A percentile compares a stretch with the other conserved stretches of the same genome.
These are phyloP conservation scores for Xylaria hypoxylon DNA, from an alignment of 2,329 filamentous ascomycete species.

Conservation along the genomic window DNA sequence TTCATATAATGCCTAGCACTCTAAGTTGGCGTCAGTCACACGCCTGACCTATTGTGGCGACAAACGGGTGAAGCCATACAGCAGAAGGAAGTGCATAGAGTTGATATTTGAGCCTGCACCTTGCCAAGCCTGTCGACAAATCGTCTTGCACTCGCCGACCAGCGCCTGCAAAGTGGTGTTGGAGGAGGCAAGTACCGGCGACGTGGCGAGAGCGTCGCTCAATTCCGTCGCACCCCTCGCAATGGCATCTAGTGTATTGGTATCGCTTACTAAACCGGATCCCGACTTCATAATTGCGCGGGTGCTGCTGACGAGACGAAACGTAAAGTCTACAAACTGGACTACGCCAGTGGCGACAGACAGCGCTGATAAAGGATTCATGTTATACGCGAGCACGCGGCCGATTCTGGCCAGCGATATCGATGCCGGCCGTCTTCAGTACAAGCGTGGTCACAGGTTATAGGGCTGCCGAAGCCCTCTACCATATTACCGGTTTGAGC, in stretches of 20 bases:
- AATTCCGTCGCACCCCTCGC: slow-evolving; percentile 13
- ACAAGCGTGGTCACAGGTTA: neutral
- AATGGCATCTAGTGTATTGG: slow-evolving; percentile 20
- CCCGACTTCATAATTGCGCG: slow-evolving; percentile 14
- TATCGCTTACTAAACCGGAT: slow-evolving; percentile 8
- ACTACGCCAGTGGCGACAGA: slow-evolving; percentile 13
- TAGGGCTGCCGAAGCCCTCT: neutral
- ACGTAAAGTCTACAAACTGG: slow-evolving; percentile 22
- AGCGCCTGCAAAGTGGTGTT: slow-evolving; percentile 19
- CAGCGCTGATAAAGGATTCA: slow-evolving; percentile 23
- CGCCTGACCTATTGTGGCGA: neutral
- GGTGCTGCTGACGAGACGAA: slow-evolving; percentile 18
- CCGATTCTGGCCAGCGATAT: neutral
- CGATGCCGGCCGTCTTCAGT: neutral
- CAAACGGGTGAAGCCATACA: slow-evolving; percentile 4
- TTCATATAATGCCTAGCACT: slow-evolving; percentile 14
- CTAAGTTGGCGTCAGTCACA: neutral
- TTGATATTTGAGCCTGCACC: slow-evolving; percentile 21
- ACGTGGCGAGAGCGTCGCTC: slow-evolving; percentile 15
- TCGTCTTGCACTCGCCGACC: slow-evolving; percentile 14
- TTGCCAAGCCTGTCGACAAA: slow-evolving; percentile 14
- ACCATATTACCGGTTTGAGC: neutral
- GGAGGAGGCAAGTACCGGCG: slow-evolving; percentile 5
- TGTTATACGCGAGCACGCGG: neutral
- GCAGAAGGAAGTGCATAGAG: slow-evolving; percentile 20